Base-by-base conservation (phyloP, 371 early-diverging fungal genomes). In the Apophysomyces trapeziformis region DNA sequence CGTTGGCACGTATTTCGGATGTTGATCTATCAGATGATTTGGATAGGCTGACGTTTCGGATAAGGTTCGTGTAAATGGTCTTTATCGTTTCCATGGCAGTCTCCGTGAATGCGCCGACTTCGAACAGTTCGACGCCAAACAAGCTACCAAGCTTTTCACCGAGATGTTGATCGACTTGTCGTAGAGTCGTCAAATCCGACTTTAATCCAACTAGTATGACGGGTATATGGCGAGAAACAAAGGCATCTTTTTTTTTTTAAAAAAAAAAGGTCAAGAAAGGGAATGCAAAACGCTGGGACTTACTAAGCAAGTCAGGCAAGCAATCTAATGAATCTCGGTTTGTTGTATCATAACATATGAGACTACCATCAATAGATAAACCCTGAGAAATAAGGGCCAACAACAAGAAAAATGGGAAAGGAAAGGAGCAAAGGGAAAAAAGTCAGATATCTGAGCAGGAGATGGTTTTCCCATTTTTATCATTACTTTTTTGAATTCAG, bases 281-380 rank as follows among this genome's bases (percentile, higher is more conserved):
- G 37, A 38, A 41, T 57, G 14, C 32, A 13, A 36, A 43, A 39
- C 11, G 36, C 16, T 18, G 45, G 57, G 26, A 43, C 68, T 65
- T 78, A 78, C 81, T 71, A 58, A 74, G 69, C 62, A 80, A 63
- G 68, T 78, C 75, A 14, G 73, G 73, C 58, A 77, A 61, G 44
- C 72, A 71, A 44, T 75, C 75, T 60, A 76, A 60, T 14, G 76
- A 76, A 39, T 69, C 70, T 41, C 60, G 63, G 62, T 73, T 68
- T 1, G 72, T 68, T 43, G 70, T 64, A 38, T 80, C 80, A 65
- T 78, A 80, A 50, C 81, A 80, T 39, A 78, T 72, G 32, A 80
- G 61, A 8, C 73, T 74, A 56, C 75, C 76, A 61, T 80, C 75
- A 32, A 65, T 57, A 36, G 74, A 67, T 38, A 72, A 26, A 41